Percentiles rank a stretch among this genome's conserved stretches.
phyloP scores from a whole-genome alignment of 371 early-diverging fungal species.

The Capillidium heterosporum region DNA sequence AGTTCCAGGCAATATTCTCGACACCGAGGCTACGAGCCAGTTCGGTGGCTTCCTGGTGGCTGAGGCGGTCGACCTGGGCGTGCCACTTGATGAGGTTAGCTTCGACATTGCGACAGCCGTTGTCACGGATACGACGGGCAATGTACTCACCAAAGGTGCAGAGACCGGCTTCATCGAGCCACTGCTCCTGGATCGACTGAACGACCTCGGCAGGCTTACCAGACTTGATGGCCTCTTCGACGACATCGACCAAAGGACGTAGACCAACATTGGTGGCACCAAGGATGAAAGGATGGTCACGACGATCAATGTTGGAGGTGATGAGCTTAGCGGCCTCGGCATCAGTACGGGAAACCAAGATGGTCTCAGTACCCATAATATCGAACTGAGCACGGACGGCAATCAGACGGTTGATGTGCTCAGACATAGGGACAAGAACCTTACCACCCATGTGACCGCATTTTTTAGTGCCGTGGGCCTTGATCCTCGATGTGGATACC shows the following conservation, averaged over 20 bases:
- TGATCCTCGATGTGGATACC: constrained; percentile 90
- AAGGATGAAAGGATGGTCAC: constrained; percentile 92
- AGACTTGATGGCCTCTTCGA: constrained; percentile 58
- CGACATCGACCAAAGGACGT: constrained; percentile 47
- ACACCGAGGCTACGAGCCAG: constrained; percentile 65
- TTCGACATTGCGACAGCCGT: constrained; percentile 22
- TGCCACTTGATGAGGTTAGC: constrained; percentile 7
- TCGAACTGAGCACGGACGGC: constrained; percentile 94
- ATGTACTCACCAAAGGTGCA: constrained; percentile 73
- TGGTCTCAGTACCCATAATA: constrained; percentile 92
- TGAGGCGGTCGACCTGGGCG: constrained; percentile 32
- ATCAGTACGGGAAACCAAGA: constrained; percentile 90
- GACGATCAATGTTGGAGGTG: constrained; percentile 86
- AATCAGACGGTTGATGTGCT: constrained; percentile 93
- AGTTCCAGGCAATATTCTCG: constrained; percentile 65
- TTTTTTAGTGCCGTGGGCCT: constrained; percentile 90
- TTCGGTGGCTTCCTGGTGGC: constrained; percentile 64
- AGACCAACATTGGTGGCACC: constrained; percentile 71
- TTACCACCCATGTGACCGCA: constrained; percentile 99
- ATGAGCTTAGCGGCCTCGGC: constrained; percentile 95
- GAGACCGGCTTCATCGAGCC: constrained; percentile 69
- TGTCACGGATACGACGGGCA: constrained; percentile 44
- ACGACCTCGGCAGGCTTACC: constrained; percentile 62
- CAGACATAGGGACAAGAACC: constrained; percentile 88
- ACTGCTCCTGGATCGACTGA: constrained; percentile 71